These are phyloP conservation scores for Juglanconis oblonga DNA, from an alignment of 2,329 filamentous ascomycete species.

Conservation along the genomic window DNA sequence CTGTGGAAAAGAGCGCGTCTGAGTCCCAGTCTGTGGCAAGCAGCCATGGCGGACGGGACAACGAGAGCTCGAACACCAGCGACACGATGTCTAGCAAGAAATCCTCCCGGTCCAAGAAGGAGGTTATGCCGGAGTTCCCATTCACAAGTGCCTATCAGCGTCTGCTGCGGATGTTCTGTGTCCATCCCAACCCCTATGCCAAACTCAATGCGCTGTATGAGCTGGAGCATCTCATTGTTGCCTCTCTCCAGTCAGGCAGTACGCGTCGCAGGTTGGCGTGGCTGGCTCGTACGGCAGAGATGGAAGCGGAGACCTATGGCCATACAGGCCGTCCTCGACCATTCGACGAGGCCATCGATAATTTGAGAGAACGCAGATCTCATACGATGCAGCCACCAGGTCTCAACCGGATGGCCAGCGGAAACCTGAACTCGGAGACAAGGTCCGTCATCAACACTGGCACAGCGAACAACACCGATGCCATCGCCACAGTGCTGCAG, in stretches of 20 bases:
- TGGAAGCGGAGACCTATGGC: constrained; percentile 13
- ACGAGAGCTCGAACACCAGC: constrained; percentile 39
- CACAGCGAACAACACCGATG: constrained; percentile 51
- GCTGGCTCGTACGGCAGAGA: constrained; percentile 28
- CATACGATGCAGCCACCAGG: constrained; percentile 47
- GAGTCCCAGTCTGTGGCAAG: constrained; percentile 21
- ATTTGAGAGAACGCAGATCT: constrained; percentile 65
- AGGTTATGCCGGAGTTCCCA: constrained; percentile 60
- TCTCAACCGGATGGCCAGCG: constrained; percentile 17
- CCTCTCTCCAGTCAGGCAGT: constrained; percentile 62
- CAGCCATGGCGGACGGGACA: constrained; percentile 21
- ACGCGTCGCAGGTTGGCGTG: constrained; percentile 36
- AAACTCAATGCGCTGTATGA: constrained; percentile 84
- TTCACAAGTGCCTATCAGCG: constrained; percentile 78
- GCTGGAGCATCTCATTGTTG: constrained; percentile 76
- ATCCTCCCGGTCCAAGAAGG: constrained; percentile 28
- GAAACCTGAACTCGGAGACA: constrained; percentile 38
- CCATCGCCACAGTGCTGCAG: constrained; percentile 64
- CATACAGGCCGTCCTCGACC: constrained; percentile 38
- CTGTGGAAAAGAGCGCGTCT: constrained; percentile 22
- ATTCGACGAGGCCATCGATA: constrained; percentile 67
- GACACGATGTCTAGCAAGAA: constrained; percentile 34
- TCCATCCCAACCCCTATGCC: constrained; percentile 80
- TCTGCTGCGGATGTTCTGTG: constrained; percentile 80
- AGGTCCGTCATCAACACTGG: constrained; percentile 45